phyloP scores from a whole-genome alignment of 768 basidiomycete genomes.

The Phanerochaete carnosa region DNA sequence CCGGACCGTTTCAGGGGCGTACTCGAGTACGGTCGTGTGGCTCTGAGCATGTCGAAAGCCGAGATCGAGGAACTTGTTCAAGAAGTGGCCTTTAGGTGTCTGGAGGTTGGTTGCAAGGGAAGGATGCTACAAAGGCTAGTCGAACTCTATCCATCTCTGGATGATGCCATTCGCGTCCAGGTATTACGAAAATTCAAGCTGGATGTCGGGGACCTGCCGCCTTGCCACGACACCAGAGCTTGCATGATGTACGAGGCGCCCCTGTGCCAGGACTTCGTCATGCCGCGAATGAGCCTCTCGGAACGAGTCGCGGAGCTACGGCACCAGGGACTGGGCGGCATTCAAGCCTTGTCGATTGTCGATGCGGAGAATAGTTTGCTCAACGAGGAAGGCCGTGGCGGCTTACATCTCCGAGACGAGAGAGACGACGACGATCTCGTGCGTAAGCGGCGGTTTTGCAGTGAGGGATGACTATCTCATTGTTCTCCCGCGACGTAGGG shows the following conservation, averaged over 20 bases:
- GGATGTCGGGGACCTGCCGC: conserved; percentile 52
- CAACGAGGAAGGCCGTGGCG: neutral
- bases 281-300: conserved; percentile 1
- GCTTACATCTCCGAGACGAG: neutral
- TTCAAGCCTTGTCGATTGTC: neutral
- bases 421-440: conserved; percentile 15
- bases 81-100: conserved; percentile 57
- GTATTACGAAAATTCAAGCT: conserved; percentile 51
- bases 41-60: conserved; percentile 38
- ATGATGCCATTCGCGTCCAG: conserved; percentile 38
- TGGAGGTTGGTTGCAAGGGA: conserved; percentile 67
- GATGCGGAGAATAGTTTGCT: neutral
- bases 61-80: conserved; percentile 47
- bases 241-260: conserved; percentile 44
- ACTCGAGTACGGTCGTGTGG: conserved; percentile 45
- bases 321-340: neutral
- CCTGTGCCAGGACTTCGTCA: conserved; percentile 50
- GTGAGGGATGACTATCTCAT: neutral
- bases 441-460: neutral
- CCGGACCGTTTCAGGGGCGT: conserved; percentile 51
- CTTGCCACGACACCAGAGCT: conserved; percentile 45
- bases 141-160: conserved; percentile 43
- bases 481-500: conserved; percentile 41
- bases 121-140: conserved; percentile 60
- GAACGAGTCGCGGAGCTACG: neutral